Percentiles rank a stretch among this genome's conserved stretches.
These are phyloP conservation scores for Xenoacremonium recifei DNA, from an alignment of 2,329 filamentous ascomycete species.

Conservation along the genomic window DNA sequence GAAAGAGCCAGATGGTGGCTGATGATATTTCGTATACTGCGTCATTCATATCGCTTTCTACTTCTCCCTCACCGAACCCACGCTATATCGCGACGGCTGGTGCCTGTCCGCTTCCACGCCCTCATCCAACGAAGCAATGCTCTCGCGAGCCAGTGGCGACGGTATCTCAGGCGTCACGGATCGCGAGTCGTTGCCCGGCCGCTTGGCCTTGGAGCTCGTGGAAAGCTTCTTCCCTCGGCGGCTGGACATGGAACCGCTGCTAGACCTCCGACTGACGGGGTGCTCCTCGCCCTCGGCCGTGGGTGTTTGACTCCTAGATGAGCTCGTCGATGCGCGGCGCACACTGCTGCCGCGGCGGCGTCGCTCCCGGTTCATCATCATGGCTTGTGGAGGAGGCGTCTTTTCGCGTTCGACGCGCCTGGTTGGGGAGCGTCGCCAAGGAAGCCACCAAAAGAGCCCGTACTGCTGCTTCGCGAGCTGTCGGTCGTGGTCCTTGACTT, in stretches of 20 bases:
- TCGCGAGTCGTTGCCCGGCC: conserved; percentile 46
- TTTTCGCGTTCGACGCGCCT: conserved; percentile 38
- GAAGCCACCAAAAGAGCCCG: conserved; percentile 84
- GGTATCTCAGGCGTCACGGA: conserved; percentile 55
- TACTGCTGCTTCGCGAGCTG: conserved; percentile 67
- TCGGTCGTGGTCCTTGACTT: conserved; percentile 66
- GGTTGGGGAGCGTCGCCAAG: conserved; percentile 52
- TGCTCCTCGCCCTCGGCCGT: conserved; percentile 46
- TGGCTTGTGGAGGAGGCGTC: conserved; percentile 35
- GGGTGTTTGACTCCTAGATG: conserved; percentile 50
- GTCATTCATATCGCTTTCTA: background rate
- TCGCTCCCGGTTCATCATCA: conserved; percentile 44
- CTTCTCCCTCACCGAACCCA: conserved; percentile 7
- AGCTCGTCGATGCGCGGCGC: conserved; percentile 51
- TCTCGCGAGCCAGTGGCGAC: conserved; percentile 52
- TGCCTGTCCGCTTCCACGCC: conserved; percentile 19
- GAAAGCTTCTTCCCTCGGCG: conserved; percentile 52
- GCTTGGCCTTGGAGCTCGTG: conserved; percentile 41
- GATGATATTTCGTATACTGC: background rate
- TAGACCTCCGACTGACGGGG: conserved; percentile 40
- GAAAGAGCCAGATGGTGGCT: too few relatives aligned
- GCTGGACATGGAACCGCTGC: conserved; percentile 49
- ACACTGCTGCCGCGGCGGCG: conserved; percentile 51
- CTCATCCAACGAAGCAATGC: conserved; percentile 30
- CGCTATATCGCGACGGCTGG: conserved; percentile 19